A percentile compares a stretch with the other conserved stretches of the same genome.
phyloP scores from a whole-genome alignment of 306 rosid genomes.

The Luffa aegyptiaca region DNA sequence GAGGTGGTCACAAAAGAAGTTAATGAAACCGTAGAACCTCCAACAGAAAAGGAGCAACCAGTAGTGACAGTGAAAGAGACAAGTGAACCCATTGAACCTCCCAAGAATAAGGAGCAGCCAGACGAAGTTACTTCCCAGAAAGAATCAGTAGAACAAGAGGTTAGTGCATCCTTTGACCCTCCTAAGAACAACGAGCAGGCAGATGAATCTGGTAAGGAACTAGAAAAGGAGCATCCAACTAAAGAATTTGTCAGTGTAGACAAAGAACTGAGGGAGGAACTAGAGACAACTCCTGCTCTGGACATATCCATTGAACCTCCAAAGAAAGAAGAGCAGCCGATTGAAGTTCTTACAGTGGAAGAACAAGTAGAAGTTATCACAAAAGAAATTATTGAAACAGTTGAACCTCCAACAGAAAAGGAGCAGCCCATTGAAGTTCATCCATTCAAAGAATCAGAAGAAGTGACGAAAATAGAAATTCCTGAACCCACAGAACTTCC shows the following conservation, averaged over 20 bases:
- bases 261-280: neutral
- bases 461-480: neutral
- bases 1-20: neutral
- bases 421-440: neutral
- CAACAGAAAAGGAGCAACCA: neutral
- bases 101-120: neutral
- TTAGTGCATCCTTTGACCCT: neutral
- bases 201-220: neutral
- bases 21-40: neutral
- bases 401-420: neutral
- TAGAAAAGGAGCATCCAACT: neutral
- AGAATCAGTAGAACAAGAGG: neutral
- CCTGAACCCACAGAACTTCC: neutral
- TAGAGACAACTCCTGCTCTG: neutral
- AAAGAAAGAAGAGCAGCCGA: neutral
- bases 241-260: neutral
- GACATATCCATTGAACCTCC: neutral
- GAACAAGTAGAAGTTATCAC: neutral
- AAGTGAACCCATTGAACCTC: conserved; percentile 1
- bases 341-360: conserved; percentile 8
- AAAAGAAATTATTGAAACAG: neutral
- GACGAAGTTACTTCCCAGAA: neutral
- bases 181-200: neutral
- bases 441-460: neutral
- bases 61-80: neutral